Conservation (phyloP, 129 eudicot species). For the Lactuca saligna region DNA sequence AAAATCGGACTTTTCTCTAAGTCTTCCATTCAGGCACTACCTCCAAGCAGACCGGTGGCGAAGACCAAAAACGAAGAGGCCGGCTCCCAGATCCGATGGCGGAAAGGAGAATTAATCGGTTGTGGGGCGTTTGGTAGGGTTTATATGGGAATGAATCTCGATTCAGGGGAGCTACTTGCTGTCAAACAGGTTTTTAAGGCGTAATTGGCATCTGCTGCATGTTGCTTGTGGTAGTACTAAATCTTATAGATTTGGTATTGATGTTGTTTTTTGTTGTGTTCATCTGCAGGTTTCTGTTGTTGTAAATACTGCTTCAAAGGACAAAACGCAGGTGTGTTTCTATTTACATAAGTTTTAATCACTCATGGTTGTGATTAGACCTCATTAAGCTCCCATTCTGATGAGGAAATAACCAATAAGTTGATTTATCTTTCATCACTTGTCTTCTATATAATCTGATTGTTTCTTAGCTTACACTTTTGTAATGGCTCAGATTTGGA, state of each 20-base stretch:
- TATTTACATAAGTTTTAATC: conserved; percentile 7
- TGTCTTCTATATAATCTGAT: background rate
- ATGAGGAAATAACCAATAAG: background rate
- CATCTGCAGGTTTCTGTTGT: conserved; percentile 78
- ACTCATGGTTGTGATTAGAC: background rate
- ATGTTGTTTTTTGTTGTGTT: conserved; percentile 8
- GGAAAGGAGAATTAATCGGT: conserved; percentile 92
- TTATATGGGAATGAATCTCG: conserved; percentile 98
- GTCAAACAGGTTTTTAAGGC: conserved; percentile 68
- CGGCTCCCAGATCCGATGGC: conserved; percentile 81
- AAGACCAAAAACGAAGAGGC: conserved; percentile 41
- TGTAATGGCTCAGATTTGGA: background rate
- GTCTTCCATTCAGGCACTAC: conserved; percentile 55
- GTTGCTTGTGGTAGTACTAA: conserved; percentile 1
- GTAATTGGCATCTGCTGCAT: background rate
- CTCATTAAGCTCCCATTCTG: background rate
- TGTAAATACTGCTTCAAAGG: conserved; percentile 65
- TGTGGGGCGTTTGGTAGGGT: conserved; percentile 97
- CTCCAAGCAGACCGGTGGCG: conserved; percentile 33
- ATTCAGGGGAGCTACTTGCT: conserved; percentile 94
- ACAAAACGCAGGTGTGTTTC: conserved; percentile 73
- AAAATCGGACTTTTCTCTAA: conserved; percentile 65
- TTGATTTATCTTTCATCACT: background rate
- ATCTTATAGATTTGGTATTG: conserved; percentile 20
- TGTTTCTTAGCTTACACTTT: background rate